Conservation (phyloP, 192 early-diverging fungal species). For the Diversispora epigaea region DNA sequence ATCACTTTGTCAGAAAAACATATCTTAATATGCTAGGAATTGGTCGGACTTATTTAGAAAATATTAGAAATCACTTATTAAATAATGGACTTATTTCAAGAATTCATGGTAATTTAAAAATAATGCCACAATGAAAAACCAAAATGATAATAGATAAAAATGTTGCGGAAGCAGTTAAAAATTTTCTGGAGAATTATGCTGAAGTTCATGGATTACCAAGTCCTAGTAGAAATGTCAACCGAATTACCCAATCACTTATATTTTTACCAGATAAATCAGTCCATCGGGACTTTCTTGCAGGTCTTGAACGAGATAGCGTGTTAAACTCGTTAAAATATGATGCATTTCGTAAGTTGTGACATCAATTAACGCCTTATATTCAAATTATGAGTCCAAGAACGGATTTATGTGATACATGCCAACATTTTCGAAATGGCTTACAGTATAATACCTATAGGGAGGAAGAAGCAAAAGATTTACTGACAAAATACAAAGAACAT, state of each 20-base stretch:
- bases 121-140: conserved; percentile 15
- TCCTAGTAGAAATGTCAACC: conserved; percentile 16
- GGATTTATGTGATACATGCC: no score
- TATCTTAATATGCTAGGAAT: neutral
- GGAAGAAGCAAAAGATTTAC: no score
- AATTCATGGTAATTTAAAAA: conserved; percentile 26
- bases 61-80: conserved; percentile 15
- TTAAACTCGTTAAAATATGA: neutral
- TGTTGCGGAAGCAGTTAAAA: no score
- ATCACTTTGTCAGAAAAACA: no score
- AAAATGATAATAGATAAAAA: no score
- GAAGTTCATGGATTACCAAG: neutral
- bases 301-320: neutral
- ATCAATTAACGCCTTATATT: no score
- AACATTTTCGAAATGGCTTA: no score
- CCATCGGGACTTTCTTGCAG: neutral
- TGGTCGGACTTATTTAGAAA: conserved; percentile 15
- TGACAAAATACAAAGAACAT: neutral
- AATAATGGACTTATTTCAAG: conserved; percentile 23
- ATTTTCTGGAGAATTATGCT: no score
- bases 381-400: no score
- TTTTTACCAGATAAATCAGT: neutral
- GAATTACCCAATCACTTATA: conserved; percentile 18
- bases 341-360: no score
- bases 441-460: no score